Percentiles rank a stretch among this genome's conserved stretches.
These are phyloP conservation scores for Sclerotinia trifoliorum DNA, from an alignment of 2,329 filamentous ascomycete genomes.

Conservation along the genomic window DNA sequence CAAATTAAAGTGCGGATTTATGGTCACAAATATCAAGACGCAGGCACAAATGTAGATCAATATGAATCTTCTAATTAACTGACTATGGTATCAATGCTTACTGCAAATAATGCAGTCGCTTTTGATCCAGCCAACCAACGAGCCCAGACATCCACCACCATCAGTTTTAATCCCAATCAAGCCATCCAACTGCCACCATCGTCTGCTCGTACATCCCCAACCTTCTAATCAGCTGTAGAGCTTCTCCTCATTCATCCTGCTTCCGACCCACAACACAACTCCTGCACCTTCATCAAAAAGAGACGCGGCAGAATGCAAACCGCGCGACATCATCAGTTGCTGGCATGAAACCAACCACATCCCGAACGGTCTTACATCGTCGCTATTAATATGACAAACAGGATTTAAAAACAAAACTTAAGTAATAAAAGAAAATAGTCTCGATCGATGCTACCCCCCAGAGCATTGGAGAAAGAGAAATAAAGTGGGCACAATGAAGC, in stretches of 20 bases:
- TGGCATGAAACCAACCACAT: slow-evolving; percentile 20
- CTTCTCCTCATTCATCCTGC: slow-evolving; percentile 17
- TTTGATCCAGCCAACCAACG: slow-evolving; percentile 12
- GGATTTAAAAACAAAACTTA: slow-evolving; percentile 19
- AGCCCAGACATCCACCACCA: slow-evolving; percentile 17
- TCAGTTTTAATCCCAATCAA: slow-evolving; percentile 8
- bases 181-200: slow-evolving; percentile 18
- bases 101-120: slow-evolving; percentile 4
- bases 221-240: slow-evolving; percentile 6
- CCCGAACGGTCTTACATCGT: slow-evolving; percentile 24
- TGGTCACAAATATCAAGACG: background rate
- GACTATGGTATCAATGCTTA: slow-evolving; percentile 19
- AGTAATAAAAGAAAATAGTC: slow-evolving; percentile 21
- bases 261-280: slow-evolving; percentile 1
- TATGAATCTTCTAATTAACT: slow-evolving; percentile 23
- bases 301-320: slow-evolving; percentile 13
- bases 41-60: background rate
- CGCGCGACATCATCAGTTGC: slow-evolving; percentile 22
- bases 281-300: slow-evolving; percentile 15
- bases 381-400: slow-evolving; percentile 32
- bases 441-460: slow-evolving; percentile 4
- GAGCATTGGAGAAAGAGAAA: slow-evolving; percentile 23
- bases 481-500: slow-evolving; percentile 35
- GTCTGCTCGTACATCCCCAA: slow-evolving; percentile 3
- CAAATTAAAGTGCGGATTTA: background rate